Evolutionary conservation across 2,329 filamentous ascomycete species (phyloP), one percentile per base, ranked within the genome.

Genomic region (Trichoderma sp.): DNA sequence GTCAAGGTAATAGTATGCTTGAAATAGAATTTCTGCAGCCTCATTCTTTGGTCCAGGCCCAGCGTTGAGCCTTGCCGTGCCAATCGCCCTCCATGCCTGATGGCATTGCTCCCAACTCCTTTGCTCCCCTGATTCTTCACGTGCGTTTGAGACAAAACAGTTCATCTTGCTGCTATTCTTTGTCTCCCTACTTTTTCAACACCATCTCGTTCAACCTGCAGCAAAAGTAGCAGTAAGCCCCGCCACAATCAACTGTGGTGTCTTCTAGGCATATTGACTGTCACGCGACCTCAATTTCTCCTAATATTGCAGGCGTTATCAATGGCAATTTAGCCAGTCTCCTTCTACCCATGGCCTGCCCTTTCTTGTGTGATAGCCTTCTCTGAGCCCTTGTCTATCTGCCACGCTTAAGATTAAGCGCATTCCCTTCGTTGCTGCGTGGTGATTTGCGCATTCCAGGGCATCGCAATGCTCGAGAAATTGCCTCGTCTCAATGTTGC

Each of bases 221-320:
- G 28, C 60, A 63, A 55, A 30, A 43, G 50, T 17, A 24, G 6
- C 30, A 34, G 50, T 28, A 52, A 30, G 39, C 58, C 60, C 50
- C 60, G 41, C 50, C 39, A 19, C 34, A 41, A 47, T 47, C 26
- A 54, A 26, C 12, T 47, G 21, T 26, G 30, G 50, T 15, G 34
- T 39, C 34, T 34, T 10, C 47, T 26, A 47, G 34, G 45, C 14
- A 39, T 14, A 14, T 14, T 39, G 34, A 15, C 54, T 55, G 58
- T 63, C 60, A 55, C 60, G 60, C 50, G 60, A 63, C 60, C 43
- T 55, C 26, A 45, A 30, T 44, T 55, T 63, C 50, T 55, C 41
- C 50, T 54, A 47, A 39, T 62, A 45, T 51, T 44, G 30, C 50
- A 55, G 41, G 48, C 41, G 41, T 55, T 63, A 51, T 63, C 60